These are phyloP conservation scores for Tremella mesenterica DNA, from an alignment of 768 basidiomycete genomes.

Conservation along the genomic window DNA sequence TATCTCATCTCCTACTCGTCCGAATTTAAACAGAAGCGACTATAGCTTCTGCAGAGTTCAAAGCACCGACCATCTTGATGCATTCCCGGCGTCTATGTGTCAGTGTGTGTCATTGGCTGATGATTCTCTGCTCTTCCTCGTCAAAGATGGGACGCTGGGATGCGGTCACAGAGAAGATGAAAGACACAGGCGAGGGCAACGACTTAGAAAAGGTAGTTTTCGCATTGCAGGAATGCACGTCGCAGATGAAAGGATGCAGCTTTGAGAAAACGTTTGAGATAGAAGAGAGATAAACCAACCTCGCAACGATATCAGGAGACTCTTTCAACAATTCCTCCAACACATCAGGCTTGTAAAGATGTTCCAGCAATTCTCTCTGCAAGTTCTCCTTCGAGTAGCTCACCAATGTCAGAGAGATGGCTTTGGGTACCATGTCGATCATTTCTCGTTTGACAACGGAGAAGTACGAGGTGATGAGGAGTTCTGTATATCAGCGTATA, in stretches of 20 bases:
- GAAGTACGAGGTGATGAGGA: conserved; percentile 93
- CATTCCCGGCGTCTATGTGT: conserved; percentile 85
- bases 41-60: conserved; percentile 83
- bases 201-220: too few species aligned
- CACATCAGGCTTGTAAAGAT: conserved; percentile 94
- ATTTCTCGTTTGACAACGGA: conserved; percentile 93
- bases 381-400: conserved; percentile 87
- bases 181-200: too few species aligned
- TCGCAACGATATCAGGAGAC: conserved; percentile 40
- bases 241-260: too few species aligned
- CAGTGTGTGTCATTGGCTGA: not conserved
- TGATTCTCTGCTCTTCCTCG: too few species aligned
- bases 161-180: too few species aligned
- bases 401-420: conserved; percentile 82
- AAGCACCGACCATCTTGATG: conserved; percentile 79
- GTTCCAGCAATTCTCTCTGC: conserved; percentile 85
- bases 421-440: conserved; percentile 99
- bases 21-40: conserved; percentile 33
- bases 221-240: too few species aligned
- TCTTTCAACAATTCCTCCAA: conserved; percentile 88
- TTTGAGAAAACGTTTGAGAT: too few species aligned
- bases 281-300: conserved; percentile 8
- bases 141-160: too few species aligned
- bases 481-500: conserved; percentile 52
- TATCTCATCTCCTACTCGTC: not conserved